These are phyloP conservation scores for Cyberlindnera misumaiensis DNA, from an alignment of 805 yeast species.

Conservation along the genomic window DNA sequence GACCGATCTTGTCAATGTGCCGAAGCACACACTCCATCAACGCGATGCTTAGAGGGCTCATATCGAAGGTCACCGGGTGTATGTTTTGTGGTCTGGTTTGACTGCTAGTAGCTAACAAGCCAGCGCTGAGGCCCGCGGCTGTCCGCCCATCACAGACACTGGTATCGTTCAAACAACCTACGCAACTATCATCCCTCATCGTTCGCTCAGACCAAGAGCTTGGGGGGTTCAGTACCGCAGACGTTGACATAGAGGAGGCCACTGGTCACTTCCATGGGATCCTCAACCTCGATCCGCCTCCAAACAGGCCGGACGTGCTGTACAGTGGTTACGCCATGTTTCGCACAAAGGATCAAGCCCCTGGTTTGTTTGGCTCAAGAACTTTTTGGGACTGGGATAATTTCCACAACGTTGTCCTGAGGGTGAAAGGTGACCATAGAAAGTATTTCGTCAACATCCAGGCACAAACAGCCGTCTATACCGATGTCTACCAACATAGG, in stretches of 20 bases:
- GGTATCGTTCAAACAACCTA: conserved; percentile 50
- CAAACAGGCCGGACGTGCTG: conserved; percentile 54
- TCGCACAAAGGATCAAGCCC: conserved; percentile 61
- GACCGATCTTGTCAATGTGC: too few species aligned
- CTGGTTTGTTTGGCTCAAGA: conserved; percentile 32
- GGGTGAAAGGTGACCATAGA: conserved; percentile 68
- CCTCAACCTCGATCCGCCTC: conserved; percentile 58
- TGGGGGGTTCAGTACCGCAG: conserved; percentile 72
- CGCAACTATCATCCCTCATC: conserved; percentile 42
- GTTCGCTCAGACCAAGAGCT: conserved; percentile 67
- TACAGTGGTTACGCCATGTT: conserved; percentile 77
- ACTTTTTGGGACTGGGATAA: conserved; percentile 68
- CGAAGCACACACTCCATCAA: too few species aligned
- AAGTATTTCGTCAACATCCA: conserved; percentile 76
- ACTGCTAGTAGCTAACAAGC: not conserved
- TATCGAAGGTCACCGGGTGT: not conserved
- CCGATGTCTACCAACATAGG: conserved; percentile 80
- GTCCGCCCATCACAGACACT: conserved; percentile 32
- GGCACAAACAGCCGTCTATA: conserved; percentile 68
- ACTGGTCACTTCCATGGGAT: conserved; percentile 67
- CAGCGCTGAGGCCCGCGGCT: conserved; percentile 14
- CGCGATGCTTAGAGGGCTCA: conserved; percentile 2
- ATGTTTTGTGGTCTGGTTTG: not conserved
- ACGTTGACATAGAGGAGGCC: conserved; percentile 36
- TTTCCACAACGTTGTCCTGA: conserved; percentile 53